Evolutionary conservation across 2,329 filamentous ascomycete genomes (phyloP).

Genomic region (Chaetomium sp.): DNA sequence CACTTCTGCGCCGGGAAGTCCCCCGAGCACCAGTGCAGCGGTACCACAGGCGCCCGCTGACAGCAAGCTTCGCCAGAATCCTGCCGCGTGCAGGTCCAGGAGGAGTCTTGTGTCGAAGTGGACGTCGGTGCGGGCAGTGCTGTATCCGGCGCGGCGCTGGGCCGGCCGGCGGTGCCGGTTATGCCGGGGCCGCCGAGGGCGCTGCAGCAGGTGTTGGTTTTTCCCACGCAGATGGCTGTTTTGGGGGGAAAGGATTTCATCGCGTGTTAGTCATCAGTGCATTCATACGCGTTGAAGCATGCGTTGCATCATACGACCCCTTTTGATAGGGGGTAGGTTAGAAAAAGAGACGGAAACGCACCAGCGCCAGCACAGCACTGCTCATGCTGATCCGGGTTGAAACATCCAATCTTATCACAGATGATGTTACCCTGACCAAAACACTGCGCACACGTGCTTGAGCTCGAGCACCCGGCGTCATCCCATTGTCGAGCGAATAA

Average conservation of each 20-base stretch:
- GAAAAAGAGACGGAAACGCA: not conserved
- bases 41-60: not conserved
- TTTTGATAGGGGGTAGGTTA: too few relatives aligned
- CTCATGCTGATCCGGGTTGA: slow-evolving; percentile 3
- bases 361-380: slow-evolving; percentile 2
- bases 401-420: slow-evolving; percentile 5
- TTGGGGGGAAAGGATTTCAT: not conserved
- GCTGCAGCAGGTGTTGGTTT: slow-evolving; percentile 4
- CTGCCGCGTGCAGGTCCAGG: not conserved
- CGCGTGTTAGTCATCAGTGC: not conserved
- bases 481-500: not conserved
- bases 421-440: slow-evolving; percentile 3
- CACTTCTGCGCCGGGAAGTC: not conserved
- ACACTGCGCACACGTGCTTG: not conserved
- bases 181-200: not conserved
- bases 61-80: slow-evolving; percentile 3
- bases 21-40: slow-evolving; percentile 5
- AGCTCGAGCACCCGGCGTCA: not conserved
- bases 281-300: too few relatives aligned
- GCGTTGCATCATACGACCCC: too few relatives aligned
- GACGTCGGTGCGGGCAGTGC: not conserved
- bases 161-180: not conserved
- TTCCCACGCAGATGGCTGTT: not conserved
- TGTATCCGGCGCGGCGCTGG: not conserved
- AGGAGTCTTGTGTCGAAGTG: not conserved